Evolutionary conservation across 2,329 filamentous ascomycete species (phyloP), one percentile per base, ranked within the genome.

Genomic region (Penicillium sp.): DNA sequence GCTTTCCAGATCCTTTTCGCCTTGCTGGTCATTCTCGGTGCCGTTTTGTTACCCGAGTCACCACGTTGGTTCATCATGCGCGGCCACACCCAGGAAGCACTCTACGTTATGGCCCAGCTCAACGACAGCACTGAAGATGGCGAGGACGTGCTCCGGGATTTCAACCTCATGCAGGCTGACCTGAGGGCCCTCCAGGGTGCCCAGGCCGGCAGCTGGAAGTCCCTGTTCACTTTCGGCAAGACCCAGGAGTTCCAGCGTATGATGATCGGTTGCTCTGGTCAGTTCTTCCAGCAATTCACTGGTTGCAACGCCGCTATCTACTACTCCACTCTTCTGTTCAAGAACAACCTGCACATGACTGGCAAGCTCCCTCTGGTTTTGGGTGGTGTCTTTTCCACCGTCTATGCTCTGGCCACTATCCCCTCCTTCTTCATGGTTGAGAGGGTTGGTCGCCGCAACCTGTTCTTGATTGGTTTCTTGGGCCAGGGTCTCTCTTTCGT

Each of bases 121-220:
- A 79, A 49, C 65, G 79, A 11, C 82, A 89, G 70, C 79, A 81
- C 53, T 35, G 35, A 43, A n/a, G 53, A 55, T 26, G 5, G 14
- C 9, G 53, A 56, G 20, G 53, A 56, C 8, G 47, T 46, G 12
- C 54, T 56, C 11, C 28, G 38, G 5, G 54, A 56, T 28, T 51
- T 51, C 14, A 51, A 52, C 21, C 47, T 56, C 42, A 56, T 51
- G 49, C 49, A 52, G 38, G 49, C 49, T 43, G 49, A 52, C 38
- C 38, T 52, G 3, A 64, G 81, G 85, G 53, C 83, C 87, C 0
- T 85, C 88, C n/a, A 73, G 83, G 21, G 87, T 91, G 64, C 84
- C 81, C 1, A 85, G 88, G 60, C 77, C 78, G 38, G 81, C 81
- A 43, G 85, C 2, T 83, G 85, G 83, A 85, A 61, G 68, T 55